These are phyloP conservation scores for Aspergillus alliaceus DNA, from an alignment of 2,329 filamentous ascomycete genomes.

Conservation along the genomic window DNA sequence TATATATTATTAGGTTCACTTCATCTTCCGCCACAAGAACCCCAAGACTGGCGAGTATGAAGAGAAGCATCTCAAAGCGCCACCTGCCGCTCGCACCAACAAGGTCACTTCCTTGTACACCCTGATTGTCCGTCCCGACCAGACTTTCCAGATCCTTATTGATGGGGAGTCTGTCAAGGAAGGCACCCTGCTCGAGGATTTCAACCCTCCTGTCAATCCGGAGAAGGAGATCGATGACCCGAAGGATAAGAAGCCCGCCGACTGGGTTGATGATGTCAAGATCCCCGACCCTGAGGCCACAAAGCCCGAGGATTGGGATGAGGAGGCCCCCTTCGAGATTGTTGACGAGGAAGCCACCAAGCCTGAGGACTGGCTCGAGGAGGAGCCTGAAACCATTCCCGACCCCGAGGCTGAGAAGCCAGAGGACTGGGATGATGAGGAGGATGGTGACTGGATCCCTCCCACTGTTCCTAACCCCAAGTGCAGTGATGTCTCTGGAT, in stretches of 20 bases:
- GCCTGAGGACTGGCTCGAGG: constrained; percentile 94
- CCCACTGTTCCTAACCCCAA: constrained; percentile 93
- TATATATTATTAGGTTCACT: constrained; percentile 59
- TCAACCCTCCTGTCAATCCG: constrained; percentile 90
- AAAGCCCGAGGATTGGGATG: constrained; percentile 99
- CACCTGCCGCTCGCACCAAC: constrained; percentile 81
- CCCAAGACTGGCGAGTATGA: constrained; percentile 99
- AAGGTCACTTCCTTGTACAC: constrained; percentile 97
- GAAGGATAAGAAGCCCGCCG: constrained; percentile 88
- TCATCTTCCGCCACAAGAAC: constrained; percentile 99
- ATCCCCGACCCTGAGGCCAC: constrained; percentile 89
- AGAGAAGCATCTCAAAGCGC: constrained; percentile 93
- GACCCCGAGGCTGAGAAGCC: constrained; percentile 97
- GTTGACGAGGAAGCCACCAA: constrained; percentile 87
- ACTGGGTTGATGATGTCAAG: constrained; percentile 92
- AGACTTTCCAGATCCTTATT: constrained; percentile 89
- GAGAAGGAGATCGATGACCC: constrained; percentile 90
- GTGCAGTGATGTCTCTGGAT: constrained; percentile 89
- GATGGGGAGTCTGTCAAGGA: constrained; percentile 86
- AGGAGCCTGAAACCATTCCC: constrained; percentile 77
- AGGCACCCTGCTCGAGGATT: constrained; percentile 91
- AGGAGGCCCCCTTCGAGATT: constrained; percentile 96
- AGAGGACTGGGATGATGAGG: constrained; percentile 99
- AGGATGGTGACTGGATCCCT: constrained; percentile 95
- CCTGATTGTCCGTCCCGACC: constrained; percentile 92